Base-by-base conservation (phyloP, 2,329 filamentous ascomycete species). In the Rutstroemia sp. region DNA sequence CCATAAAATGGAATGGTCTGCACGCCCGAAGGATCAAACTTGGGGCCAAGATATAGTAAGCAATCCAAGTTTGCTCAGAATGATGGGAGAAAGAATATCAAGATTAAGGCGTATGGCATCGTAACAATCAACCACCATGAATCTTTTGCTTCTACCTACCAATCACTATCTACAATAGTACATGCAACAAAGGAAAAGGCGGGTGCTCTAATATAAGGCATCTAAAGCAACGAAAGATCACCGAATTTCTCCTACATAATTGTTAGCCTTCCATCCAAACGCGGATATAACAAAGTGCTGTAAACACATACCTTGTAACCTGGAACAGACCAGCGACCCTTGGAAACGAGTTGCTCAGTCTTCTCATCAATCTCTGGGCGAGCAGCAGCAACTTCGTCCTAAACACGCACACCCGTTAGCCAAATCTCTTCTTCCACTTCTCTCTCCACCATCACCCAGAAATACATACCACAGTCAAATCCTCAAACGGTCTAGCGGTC, bases 341-440 rank as follows among this genome's bases (percentile, higher is more conserved):
- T 96, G 75, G 89, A 89, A 64, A 99, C 92, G 73, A 99, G 84
- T 78, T 94, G 86, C 69, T 86, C 78, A 68, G 92, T 96, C 83
- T 95, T 95, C 84, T 96, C 86, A 78, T 97, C 92, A 75, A 99
- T 96, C 66, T 95, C 92, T 69, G 94, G 92, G 75, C 92, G 89
- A 68, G 92, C 94, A 67, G 89, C 84, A 61, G 89, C 89, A 74
- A 99, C 88, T 71, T 99, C 94, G 74, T 97, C 94, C 90, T 95
- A 69, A 62, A 42, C 17, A 37, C 44, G 21, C 57, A 60, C 57
- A 60, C 54, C 37, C 45, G 54, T 52, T 57, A 46, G 54, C 42
- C 39, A 16, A 51, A 38, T 55, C 9, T 44, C 38, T 16, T 42
- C 25, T 9, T 21, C 23, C 12, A 52, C 41, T 25, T 23, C 16